Percentiles rank a stretch among this genome's conserved stretches.
Evolutionary conservation across 441 rosid species (phyloP).

Genomic region (Geranium incanum): DNA sequence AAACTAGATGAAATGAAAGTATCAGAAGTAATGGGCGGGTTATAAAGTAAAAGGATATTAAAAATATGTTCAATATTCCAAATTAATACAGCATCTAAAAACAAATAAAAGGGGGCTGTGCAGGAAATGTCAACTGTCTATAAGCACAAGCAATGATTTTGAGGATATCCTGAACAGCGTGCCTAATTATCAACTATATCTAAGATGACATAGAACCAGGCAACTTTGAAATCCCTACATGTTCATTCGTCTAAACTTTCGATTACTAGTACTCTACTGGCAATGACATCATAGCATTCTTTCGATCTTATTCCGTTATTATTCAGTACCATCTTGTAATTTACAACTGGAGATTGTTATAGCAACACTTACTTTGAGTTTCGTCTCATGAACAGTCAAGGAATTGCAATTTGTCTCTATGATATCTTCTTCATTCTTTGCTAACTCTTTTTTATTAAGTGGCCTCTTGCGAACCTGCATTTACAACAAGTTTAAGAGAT

Average conservation of each 20-base stretch:
- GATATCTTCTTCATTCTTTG: slow-evolving; percentile 91
- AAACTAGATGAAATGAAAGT: neutral
- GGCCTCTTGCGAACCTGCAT: slow-evolving; percentile 94
- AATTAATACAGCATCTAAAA: neutral
- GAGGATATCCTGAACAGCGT: neutral
- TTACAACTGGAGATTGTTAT: slow-evolving; percentile 5
- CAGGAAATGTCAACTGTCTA: neutral
- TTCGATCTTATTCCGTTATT: no score
- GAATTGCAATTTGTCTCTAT: slow-evolving; percentile 65
- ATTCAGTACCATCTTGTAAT: neutral
- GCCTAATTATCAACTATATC: no score
- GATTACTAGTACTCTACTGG: neutral
- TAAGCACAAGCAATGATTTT: neutral
- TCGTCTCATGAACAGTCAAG: slow-evolving; percentile 84
- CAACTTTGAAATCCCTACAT: neutral
- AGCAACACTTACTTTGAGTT: slow-evolving; percentile 60
- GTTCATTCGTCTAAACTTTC: neutral
- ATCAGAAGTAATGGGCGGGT: neutral
- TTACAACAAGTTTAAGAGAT: slow-evolving; percentile 21
- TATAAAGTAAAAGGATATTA: neutral
- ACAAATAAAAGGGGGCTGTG: neutral
- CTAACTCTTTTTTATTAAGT: slow-evolving; percentile 82
- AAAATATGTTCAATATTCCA: neutral
- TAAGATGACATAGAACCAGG: neutral
- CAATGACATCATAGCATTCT: no score